Base-by-base conservation (phyloP, 371 early-diverging fungal species). In the Mucor indicus region DNA sequence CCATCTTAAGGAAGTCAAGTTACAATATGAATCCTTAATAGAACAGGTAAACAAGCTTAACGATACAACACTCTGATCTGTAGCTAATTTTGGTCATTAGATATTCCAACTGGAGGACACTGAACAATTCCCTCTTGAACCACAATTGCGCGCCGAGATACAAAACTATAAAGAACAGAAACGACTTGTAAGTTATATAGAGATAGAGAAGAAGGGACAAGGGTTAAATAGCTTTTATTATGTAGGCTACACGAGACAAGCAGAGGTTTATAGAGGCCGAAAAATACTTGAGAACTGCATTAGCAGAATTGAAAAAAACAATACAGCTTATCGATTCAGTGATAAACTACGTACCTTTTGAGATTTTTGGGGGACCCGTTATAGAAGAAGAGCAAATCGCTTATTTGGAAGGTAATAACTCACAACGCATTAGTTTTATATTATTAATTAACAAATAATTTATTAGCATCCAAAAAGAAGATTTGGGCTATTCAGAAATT, bases 221-320 rank as follows among this genome's bases (percentile, higher is more conserved):
- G n/a, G 12, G 13, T 23, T 8, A 15, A 33, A 22, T 15, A 24
- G 27, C 29, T n/a, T 21, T 19, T 24, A 9, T n/a, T 23, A 6
- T 10, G 16, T 50, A 71, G 72, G 72, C 72, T 29, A 53, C 49
- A n/a, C 52, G 72, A 8, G 72, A 72, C 27, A 39, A 40, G 7
- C 27, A 47, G 9, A 44, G 72, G 20, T 65, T 72, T 33, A 42
- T 29, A 4, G 63, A 64, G 38, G 55, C 68, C 0, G 65, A 68
- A 35, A 52, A 58, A 30, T 55, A 56, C 38, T 38, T 72, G 9
- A n/a, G 29, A 12, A 55, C 51, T 10, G 61, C 63, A 10, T 33
- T 53, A 7, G 48, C 55, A 12, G 61, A 60, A 10, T 54, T 46
- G 1, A 55, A 38, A 16, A 64, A 60, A 32, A 52, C 48, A 2